phyloP scores from a whole-genome alignment of 768 basidiomycete species.

The Lactarius trivialis region DNA sequence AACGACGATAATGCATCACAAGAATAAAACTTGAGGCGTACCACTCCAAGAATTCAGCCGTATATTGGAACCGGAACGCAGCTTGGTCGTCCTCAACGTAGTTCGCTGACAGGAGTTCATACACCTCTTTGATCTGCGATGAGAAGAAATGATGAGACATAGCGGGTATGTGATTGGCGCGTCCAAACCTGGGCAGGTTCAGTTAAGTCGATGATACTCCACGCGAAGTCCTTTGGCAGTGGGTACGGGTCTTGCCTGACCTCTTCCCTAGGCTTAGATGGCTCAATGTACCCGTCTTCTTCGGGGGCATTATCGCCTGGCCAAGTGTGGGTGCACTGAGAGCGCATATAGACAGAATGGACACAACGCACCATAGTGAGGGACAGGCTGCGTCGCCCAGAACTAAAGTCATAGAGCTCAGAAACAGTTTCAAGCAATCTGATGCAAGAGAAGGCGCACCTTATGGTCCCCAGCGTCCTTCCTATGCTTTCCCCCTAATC shows the following conservation, averaged over 20 bases:
- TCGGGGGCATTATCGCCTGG: conserved; percentile 56
- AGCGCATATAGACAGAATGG: background rate
- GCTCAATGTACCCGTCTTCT: conserved; percentile 87
- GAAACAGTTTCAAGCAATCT: conserved; percentile 1
- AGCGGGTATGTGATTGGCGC: background rate
- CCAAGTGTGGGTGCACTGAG: conserved; percentile 10
- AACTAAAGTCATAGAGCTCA: conserved; percentile 48
- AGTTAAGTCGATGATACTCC: conserved; percentile 75
- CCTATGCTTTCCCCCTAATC: conserved; percentile 64
- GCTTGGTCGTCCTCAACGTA: conserved; percentile 97
- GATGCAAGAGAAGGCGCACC: conserved; percentile 37
- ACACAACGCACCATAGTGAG: conserved; percentile 57
- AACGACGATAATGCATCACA: background rate
- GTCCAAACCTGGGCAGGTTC: conserved; percentile 61
- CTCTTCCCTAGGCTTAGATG: conserved; percentile 64
- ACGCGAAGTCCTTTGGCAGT: conserved; percentile 89
- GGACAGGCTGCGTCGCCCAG: conserved; percentile 96
- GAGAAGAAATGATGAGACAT: conserved; percentile 6
- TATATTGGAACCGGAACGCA: conserved; percentile 95
- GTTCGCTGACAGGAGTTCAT: conserved; percentile 84
- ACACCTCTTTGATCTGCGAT: conserved; percentile 80
- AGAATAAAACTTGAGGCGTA: conserved; percentile 28
- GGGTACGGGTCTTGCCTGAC: conserved; percentile 85
- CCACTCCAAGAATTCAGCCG: conserved; percentile 92
- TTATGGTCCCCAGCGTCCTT: conserved; percentile 87